phyloP scores from a whole-genome alignment of 2,329 filamentous ascomycete species.

The Cercospora sp. region DNA sequence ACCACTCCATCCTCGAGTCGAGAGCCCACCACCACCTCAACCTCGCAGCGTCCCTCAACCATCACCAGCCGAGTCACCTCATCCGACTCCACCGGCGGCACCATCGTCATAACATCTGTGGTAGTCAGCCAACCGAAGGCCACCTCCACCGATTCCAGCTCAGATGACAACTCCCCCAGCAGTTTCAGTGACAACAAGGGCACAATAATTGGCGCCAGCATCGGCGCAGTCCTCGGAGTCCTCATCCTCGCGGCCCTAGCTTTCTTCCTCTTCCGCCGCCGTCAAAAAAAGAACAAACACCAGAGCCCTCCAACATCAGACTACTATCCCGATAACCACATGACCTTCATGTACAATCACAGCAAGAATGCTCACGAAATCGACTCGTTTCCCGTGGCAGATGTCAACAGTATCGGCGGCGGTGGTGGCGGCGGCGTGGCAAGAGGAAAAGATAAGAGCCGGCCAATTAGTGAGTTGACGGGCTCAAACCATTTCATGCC shows the following conservation, averaged over 20 bases:
- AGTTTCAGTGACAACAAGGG: background rate
- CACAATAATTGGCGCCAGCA: conserved; percentile 15
- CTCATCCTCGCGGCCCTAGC: conserved; percentile 1
- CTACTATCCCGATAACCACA: conserved; percentile 4
- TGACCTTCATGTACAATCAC: conserved; percentile 21
- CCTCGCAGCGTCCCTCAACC: background rate
- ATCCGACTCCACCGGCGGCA: conserved; percentile 9
- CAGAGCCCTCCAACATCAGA: conserved; percentile 17
- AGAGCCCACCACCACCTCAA: background rate
- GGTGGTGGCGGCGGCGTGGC: background rate
- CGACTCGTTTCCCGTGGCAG: conserved; percentile 15
- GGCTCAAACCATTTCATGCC: conserved; percentile 16
- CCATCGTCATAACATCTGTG: conserved; percentile 9
- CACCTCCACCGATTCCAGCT: background rate
- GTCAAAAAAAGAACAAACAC: background rate
- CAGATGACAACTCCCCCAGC: background rate
- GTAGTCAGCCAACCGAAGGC: background rate
- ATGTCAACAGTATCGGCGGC: background rate
- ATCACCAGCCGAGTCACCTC: conserved; percentile 8
- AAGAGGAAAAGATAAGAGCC: conserved; percentile 10
- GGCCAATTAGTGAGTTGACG: conserved; percentile 15
- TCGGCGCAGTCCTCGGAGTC: conserved; percentile 10
- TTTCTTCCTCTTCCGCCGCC: conserved; percentile 17
- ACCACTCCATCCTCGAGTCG: background rate
- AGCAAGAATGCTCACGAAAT: conserved; percentile 18